These are phyloP conservation scores for Apiotrichum siamense DNA, from an alignment of 1,284 basidiomycete species.

Conservation along the genomic window DNA sequence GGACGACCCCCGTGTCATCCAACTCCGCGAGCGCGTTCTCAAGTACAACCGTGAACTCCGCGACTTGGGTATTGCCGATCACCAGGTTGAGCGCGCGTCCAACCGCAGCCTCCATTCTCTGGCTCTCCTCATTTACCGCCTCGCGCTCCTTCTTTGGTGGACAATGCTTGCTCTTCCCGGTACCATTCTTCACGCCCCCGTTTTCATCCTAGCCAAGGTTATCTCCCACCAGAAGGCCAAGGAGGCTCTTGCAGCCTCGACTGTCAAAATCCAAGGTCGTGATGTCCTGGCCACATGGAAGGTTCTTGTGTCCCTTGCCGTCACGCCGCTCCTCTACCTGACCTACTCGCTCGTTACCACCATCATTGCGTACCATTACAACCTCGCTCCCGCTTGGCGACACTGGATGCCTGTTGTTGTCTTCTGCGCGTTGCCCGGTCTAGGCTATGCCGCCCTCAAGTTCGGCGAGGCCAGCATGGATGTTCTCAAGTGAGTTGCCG, in stretches of 20 bases:
- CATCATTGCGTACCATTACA: slow-evolving; percentile 64
- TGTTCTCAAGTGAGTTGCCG: slow-evolving; percentile 73
- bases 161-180: slow-evolving; percentile 83
- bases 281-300: slow-evolving; percentile 99
- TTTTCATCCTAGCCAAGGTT: slow-evolving; percentile 87
- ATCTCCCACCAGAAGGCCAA: slow-evolving; percentile 87
- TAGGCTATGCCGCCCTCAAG: slow-evolving; percentile 92
- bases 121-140: slow-evolving; percentile 76
- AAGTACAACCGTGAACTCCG: slow-evolving; percentile 87
- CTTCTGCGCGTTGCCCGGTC: slow-evolving; percentile 70
- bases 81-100: slow-evolving; percentile 82
- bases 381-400: slow-evolving; percentile 57
- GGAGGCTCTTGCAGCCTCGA: slow-evolving; percentile 94
- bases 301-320: slow-evolving; percentile 85
- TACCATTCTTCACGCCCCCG: slow-evolving; percentile 88
- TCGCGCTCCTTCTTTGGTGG: slow-evolving; percentile 78
- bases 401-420: slow-evolving; percentile 76
- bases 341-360: slow-evolving; percentile 79
- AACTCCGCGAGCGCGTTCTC: slow-evolving; percentile 75
- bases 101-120: slow-evolving; percentile 82
- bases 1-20: slow-evolving; percentile 83
- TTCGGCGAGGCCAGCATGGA: slow-evolving; percentile 99
- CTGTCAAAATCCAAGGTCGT: slow-evolving; percentile 88
- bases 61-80: slow-evolving; percentile 94
- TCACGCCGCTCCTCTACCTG: slow-evolving; percentile 80